Percentiles rank a stretch among this genome's conserved stretches.
These are phyloP conservation scores for Hypomontagnella monticulosa DNA, from an alignment of 495 filamentous ascomycete species.

Conservation along the genomic window DNA sequence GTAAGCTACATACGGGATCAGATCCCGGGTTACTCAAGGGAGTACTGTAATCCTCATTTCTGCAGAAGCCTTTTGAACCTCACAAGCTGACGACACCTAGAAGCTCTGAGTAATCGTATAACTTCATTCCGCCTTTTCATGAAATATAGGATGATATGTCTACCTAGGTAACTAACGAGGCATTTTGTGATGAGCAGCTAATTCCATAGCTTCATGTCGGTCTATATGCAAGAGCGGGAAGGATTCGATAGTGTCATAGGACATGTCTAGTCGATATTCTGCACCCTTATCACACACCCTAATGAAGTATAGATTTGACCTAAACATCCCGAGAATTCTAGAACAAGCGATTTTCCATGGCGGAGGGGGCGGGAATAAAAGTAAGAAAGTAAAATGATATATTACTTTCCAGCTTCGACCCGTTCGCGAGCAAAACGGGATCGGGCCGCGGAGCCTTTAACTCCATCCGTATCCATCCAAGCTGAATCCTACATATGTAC, in stretches of 20 bases:
- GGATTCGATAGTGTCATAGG: constrained; percentile 1
- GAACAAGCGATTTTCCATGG: constrained; percentile 17
- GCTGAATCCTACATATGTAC: not conserved
- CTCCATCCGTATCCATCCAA: constrained; percentile 7
- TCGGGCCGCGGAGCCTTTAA: constrained; percentile 23
- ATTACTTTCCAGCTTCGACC: constrained; percentile 8
- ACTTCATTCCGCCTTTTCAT: not conserved
- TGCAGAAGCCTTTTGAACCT: not conserved
- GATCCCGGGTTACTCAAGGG: constrained; percentile 22
- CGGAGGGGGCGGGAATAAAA: not conserved
- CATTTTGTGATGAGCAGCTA: not conserved
- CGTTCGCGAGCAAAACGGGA: constrained; percentile 12
- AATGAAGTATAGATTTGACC: constrained; percentile 10
- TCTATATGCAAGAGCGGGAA: not conserved
- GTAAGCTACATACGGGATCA: constrained; percentile 32
- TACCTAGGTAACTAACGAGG: not conserved
- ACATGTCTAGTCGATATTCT: constrained; percentile 4
- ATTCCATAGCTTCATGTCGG: not conserved
- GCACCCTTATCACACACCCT: constrained; percentile 13
- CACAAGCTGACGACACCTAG: constrained; percentile 14
- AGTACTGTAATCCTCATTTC: not conserved
- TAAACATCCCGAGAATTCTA: constrained; percentile 23
- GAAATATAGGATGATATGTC: not conserved
- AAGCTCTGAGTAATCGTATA: constrained; percentile 26
- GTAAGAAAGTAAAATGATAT: not conserved